phyloP scores from a whole-genome alignment of 192 early-diverging fungal species.

The Gaertneriomyces sp. region DNA sequence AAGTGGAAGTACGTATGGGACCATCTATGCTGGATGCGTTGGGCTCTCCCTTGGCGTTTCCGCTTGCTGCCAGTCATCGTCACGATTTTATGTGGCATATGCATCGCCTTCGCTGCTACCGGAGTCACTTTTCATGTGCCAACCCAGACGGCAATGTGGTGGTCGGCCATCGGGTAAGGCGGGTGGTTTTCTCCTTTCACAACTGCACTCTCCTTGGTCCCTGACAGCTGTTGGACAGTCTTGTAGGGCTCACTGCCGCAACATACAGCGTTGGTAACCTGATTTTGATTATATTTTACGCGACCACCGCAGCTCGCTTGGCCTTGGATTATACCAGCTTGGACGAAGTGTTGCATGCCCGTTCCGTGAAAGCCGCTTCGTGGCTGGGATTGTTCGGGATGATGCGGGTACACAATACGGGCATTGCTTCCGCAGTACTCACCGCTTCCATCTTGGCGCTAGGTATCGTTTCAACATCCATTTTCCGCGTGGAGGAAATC shows the following conservation, averaged over 20 bases:
- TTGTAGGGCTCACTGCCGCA: conserved; percentile 11
- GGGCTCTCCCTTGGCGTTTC: neutral
- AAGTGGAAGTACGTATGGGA: neutral
- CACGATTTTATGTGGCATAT: neutral
- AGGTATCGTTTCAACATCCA: conserved; percentile 10
- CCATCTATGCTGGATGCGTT: conserved; percentile 8
- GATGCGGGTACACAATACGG: conserved; percentile 15
- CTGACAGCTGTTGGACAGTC: neutral
- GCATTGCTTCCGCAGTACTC: conserved; percentile 7
- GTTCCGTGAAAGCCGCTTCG: conserved; percentile 10
- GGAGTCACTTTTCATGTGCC: neutral
- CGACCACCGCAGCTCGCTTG: conserved; percentile 13
- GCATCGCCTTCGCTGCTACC: conserved; percentile 2
- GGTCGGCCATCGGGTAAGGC: conserved; percentile 13
- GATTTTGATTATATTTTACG: conserved; percentile 10
- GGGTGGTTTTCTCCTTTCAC: neutral
- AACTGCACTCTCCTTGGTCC: neutral
- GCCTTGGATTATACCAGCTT: conserved; percentile 10
- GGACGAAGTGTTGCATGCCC: conserved; percentile 10
- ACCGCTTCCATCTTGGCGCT: conserved; percentile 3
- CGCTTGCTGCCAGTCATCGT: conserved; percentile 1
- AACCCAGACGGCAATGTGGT: conserved; percentile 11
- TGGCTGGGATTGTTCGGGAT: conserved; percentile 14
- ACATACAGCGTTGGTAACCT: conserved; percentile 15
- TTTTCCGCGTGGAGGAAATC: neutral